Percentiles rank a stretch among this genome's conserved stretches.
Conservation (phyloP, 305 asterid genomes). For the Solanum aculeatissimum region DNA sequence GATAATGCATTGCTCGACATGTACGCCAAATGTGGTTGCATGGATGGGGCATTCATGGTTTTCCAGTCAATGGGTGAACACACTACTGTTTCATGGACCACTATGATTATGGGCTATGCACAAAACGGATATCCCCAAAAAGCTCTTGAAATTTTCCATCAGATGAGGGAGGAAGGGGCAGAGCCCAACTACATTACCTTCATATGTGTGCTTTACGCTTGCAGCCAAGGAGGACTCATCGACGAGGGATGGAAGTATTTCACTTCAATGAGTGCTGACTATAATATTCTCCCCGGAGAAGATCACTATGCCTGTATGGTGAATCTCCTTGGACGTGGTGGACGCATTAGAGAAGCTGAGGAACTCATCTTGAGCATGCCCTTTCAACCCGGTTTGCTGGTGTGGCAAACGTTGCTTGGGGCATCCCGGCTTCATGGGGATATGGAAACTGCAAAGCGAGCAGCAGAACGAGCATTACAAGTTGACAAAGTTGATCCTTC, state of each 20-base stretch:
- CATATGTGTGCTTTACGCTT: constrained; percentile 46
- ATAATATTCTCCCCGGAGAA: constrained; percentile 34
- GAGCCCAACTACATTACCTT: constrained; percentile 47
- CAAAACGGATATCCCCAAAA: constrained; percentile 42
- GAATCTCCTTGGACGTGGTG: constrained; percentile 50
- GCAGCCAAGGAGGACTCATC: constrained; percentile 58
- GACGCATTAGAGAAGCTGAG: constrained; percentile 51
- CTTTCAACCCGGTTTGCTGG: constrained; percentile 24
- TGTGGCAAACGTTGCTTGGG: constrained; percentile 71
- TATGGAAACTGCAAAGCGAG: constrained; percentile 43
- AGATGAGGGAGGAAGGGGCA: constrained; percentile 33
- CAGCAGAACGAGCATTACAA: constrained; percentile 37
- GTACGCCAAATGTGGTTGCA: constrained; percentile 60
- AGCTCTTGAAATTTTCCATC: constrained; percentile 46
- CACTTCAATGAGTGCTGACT: constrained; percentile 36
- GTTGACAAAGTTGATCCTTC: constrained; percentile 39
- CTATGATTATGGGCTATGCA: constrained; percentile 69
- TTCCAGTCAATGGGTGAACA: constrained; percentile 42
- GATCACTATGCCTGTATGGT: constrained; percentile 73
- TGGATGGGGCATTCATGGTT: constrained; percentile 41
- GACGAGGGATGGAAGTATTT: constrained; percentile 36
- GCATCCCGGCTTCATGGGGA: constrained; percentile 56
- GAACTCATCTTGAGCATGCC: constrained; percentile 35
- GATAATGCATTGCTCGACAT: constrained; percentile 58
- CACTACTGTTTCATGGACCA: constrained; percentile 59